Conservation (phyloP, 2,329 filamentous ascomycete species). For the Pyrenochaeta sp. region DNA sequence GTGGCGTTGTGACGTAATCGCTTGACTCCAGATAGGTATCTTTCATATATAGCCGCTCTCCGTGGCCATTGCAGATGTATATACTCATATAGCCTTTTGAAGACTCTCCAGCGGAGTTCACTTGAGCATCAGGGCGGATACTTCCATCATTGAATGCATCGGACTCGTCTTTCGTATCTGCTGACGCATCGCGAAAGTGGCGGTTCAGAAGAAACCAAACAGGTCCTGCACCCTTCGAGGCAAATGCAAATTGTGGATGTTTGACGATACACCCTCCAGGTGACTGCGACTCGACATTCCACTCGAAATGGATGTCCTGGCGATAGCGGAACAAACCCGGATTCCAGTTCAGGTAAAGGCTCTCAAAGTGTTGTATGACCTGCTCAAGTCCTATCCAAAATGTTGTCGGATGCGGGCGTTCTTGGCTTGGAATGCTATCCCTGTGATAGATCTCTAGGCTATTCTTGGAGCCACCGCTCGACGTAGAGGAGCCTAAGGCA, state of each 20-base stretch:
- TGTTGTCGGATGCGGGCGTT: conserved; percentile 69
- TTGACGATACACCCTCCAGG: conserved; percentile 77
- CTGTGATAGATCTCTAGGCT: conserved; percentile 32
- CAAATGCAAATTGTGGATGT: conserved; percentile 68
- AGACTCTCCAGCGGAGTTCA: conserved; percentile 37
- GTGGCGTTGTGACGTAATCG: conserved; percentile 92
- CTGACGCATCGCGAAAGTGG: conserved; percentile 73
- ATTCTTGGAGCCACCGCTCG: conserved; percentile 20
- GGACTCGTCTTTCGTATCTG: conserved; percentile 47
- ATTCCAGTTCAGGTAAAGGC: conserved; percentile 97
- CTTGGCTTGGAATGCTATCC: conserved; percentile 39
- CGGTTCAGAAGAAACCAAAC: conserved; percentile 88
- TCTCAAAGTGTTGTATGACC: conserved; percentile 91
- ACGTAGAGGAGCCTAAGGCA: conserved; percentile 25
- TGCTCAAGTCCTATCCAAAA: conserved; percentile 95
- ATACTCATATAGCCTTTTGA: conserved; percentile 83
- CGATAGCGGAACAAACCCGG: conserved; percentile 81
- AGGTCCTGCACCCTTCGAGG: conserved; percentile 63
- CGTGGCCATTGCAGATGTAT: conserved; percentile 77
- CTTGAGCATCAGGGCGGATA: conserved; percentile 29
- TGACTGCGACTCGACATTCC: conserved; percentile 67
- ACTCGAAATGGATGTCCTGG: conserved; percentile 89
- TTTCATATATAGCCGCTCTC: conserved; percentile 76
- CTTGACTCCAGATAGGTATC: conserved; percentile 76
- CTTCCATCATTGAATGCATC: conserved; percentile 45